Percentiles rank a stretch among this genome's conserved stretches.
These are phyloP conservation scores for Alternaria ethzedia DNA, from an alignment of 2,329 filamentous ascomycete genomes.

Conservation along the genomic window DNA sequence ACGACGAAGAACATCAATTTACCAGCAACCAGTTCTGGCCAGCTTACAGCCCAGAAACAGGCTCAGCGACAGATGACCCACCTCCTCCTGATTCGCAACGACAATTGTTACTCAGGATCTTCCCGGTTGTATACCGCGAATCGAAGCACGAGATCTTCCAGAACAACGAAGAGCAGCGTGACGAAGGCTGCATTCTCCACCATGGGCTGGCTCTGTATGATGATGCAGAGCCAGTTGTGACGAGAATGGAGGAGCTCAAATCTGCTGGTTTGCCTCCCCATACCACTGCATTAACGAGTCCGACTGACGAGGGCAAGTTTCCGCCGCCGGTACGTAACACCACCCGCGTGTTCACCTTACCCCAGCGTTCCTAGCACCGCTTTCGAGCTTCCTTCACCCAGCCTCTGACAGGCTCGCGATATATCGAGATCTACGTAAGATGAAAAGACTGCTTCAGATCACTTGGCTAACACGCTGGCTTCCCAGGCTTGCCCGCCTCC, in stretches of 20 bases:
- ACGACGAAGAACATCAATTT: conserved; percentile 43
- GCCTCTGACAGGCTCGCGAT: conserved; percentile 5
- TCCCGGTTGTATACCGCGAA: conserved; percentile 61
- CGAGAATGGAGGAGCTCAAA: conserved; percentile 44
- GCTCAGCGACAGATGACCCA: conserved; percentile 33
- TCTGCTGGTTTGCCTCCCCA: conserved; percentile 48
- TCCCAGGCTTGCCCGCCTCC: conserved; percentile 13
- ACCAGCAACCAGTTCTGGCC: conserved; percentile 44
- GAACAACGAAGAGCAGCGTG: conserved; percentile 50
- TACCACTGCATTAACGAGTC: conserved; percentile 42
- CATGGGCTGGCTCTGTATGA: conserved; percentile 59
- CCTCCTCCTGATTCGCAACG: conserved; percentile 40
- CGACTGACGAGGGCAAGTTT: conserved; percentile 47
- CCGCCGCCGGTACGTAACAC: conserved; percentile 39
- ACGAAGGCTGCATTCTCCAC: conserved; percentile 58
- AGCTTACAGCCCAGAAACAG: conserved; percentile 41
- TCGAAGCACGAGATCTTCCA: conserved; percentile 55
- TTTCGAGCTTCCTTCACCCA: conserved; percentile 5
- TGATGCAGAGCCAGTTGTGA: conserved; percentile 47
- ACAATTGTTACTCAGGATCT: conserved; percentile 57
- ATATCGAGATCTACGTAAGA: conserved; percentile 5
- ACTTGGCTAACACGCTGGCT: conserved; percentile 19
- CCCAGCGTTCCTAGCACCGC: conserved; percentile 6
- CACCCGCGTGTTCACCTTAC: conserved; percentile 14
- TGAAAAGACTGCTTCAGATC: conserved; percentile 2